Percentiles rank a stretch among this genome's conserved stretches.
Evolutionary conservation across 225 moss, liverwort and hornwort genomes (phyloP).

Genomic region (Asterella californica): DNA sequence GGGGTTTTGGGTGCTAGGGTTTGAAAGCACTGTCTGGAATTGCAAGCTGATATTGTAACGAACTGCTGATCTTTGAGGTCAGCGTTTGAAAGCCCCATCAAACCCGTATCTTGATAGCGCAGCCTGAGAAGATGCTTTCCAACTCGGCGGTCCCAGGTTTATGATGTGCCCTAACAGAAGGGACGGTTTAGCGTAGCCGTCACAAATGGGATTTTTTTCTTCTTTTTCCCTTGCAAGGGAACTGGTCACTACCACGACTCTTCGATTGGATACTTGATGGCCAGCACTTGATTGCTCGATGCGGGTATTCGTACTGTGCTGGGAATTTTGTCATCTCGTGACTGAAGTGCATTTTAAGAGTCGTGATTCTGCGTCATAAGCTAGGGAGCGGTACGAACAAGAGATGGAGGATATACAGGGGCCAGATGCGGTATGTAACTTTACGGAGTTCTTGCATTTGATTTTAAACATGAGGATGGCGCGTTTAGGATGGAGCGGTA

Average conservation of each 20-base stretch:
- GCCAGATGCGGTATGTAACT: constrained; percentile 2
- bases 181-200: neutral
- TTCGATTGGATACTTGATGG: neutral
- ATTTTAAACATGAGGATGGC: neutral
- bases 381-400: neutral
- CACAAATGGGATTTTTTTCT: neutral
- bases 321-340: neutral
- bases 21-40: neutral
- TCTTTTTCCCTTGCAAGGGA: neutral
- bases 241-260: too few relatives aligned
- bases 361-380: neutral
- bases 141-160: neutral
- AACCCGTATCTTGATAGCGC: neutral
- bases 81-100: neutral
- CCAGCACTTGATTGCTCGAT: neutral
- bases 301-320: neutral
- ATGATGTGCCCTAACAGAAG: neutral
- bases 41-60: neutral
- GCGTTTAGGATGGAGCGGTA: neutral
- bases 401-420: constrained; percentile 2
- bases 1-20: neutral
- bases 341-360: neutral
- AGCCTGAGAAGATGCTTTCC: too few relatives aligned
- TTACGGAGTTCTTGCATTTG: neutral
- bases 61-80: neutral